Conservation (phyloP, 129 eudicot genomes). For the Glebionis coronaria region DNA sequence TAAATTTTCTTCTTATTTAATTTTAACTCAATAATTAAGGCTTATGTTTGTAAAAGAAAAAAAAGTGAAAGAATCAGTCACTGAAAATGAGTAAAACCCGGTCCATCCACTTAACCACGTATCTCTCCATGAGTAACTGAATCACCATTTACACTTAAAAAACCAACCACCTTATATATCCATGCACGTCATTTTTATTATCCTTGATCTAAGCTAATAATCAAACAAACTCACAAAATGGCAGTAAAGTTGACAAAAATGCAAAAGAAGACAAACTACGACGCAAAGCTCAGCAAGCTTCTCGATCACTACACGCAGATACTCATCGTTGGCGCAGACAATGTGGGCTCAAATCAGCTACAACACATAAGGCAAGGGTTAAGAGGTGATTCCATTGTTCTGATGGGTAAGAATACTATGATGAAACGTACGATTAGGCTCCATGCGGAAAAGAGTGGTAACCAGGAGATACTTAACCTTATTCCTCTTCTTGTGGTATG, state of each 20-base stretch:
- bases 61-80: conserved; percentile 10
- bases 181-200: background rate
- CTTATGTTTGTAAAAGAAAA: conserved; percentile 7
- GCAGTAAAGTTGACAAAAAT: conserved; percentile 45
- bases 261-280: conserved; percentile 45
- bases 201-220: background rate
- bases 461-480: conserved; percentile 29
- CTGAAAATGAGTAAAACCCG: conserved; percentile 29
- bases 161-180: conserved; percentile 3
- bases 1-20: too few relatives aligned
- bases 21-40: too few relatives aligned
- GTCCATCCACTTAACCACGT: conserved; percentile 29
- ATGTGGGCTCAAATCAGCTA: conserved; percentile 63
- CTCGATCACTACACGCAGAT: conserved; percentile 48
- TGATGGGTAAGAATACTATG: conserved; percentile 71
- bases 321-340: conserved; percentile 49
- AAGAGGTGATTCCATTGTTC: conserved; percentile 51
- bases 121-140: conserved; percentile 30
- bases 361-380: conserved; percentile 51
- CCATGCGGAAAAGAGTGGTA: conserved; percentile 49
- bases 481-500: conserved; percentile 27
- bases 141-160: conserved; percentile 16
- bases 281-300: conserved; percentile 42
- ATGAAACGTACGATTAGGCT: conserved; percentile 37
- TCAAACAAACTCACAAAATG: conserved; percentile 22